Evolutionary conservation across 495 filamentous ascomycete genomes (phyloP).

Genomic region (Sphaerosporella brunnea): DNA sequence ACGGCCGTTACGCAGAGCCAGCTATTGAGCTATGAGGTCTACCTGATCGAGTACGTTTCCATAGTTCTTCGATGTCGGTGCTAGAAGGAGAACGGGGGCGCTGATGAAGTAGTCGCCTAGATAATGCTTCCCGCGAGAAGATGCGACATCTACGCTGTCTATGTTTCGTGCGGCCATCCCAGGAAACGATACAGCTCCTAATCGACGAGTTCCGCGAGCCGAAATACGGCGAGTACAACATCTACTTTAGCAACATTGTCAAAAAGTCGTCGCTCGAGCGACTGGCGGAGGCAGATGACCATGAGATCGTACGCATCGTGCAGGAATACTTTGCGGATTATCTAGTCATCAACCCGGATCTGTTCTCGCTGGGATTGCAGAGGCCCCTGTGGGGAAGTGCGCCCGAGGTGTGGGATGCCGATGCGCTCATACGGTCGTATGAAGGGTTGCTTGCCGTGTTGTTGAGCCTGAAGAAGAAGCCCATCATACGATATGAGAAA

Average conservation of each 20-base stretch:
- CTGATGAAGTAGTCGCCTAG: conserved; percentile 43
- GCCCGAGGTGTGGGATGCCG: conserved; percentile 77
- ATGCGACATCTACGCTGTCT: conserved; percentile 94
- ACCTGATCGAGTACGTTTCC: conserved; percentile 59
- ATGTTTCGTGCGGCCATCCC: conserved; percentile 78
- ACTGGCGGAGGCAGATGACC: conserved; percentile 90
- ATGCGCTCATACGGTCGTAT: conserved; percentile 62
- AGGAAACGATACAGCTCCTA: conserved; percentile 76
- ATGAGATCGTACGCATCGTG: conserved; percentile 81
- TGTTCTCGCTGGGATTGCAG: conserved; percentile 45
- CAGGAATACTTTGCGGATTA: conserved; percentile 96
- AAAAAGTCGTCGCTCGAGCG: conserved; percentile 93
- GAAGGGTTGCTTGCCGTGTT: conserved; percentile 74
- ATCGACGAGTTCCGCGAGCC: conserved; percentile 94
- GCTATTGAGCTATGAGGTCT: conserved; percentile 92
- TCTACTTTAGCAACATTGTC: conserved; percentile 90
- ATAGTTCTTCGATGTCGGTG: too few species aligned
- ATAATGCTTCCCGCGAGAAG: conserved; percentile 81
- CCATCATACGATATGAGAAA: conserved; percentile 83
- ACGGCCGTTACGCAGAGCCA: conserved; percentile 90
- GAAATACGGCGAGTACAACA: conserved; percentile 92
- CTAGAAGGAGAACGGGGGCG: not conserved
- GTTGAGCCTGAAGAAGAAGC: conserved; percentile 84
- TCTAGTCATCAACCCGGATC: conserved; percentile 81
- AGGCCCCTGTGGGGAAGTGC: conserved; percentile 59